phyloP scores from a whole-genome alignment of 2,329 filamentous ascomycete species.

The Berkeleyomyces basicola region DNA sequence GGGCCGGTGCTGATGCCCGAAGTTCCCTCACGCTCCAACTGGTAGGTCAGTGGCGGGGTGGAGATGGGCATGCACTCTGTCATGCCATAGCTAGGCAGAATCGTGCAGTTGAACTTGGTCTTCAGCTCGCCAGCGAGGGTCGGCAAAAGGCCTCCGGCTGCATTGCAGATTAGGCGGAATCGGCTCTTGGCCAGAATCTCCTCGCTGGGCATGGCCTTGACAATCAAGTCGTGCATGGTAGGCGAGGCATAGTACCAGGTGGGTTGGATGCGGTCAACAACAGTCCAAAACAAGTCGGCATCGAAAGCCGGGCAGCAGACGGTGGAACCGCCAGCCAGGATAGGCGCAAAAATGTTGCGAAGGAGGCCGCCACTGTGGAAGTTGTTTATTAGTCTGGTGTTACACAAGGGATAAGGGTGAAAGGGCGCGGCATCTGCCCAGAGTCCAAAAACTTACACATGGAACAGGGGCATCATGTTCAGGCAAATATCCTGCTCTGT shows the following conservation, averaged over 20 bases:
- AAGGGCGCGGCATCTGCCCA: not conserved
- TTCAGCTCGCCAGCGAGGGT: constrained; percentile 31
- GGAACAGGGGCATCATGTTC: constrained; percentile 44
- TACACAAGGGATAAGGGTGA: not conserved
- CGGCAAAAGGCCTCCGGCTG: constrained; percentile 35
- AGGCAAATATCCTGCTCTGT: constrained; percentile 31
- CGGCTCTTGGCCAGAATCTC: constrained; percentile 26
- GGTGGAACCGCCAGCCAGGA: constrained; percentile 36
- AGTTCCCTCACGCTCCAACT: constrained; percentile 34
- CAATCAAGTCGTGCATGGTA: constrained; percentile 38
- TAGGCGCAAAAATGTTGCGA: constrained; percentile 36
- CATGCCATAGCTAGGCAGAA: constrained; percentile 42
- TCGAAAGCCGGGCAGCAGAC: constrained; percentile 39
- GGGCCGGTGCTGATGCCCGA: constrained; percentile 36
- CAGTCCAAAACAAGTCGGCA: constrained; percentile 38
- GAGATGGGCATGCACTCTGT: constrained; percentile 44
- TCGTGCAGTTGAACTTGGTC: constrained; percentile 33
- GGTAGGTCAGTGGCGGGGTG: constrained; percentile 35
- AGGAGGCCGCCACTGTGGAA: constrained; percentile 32
- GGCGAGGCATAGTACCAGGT: constrained; percentile 44
- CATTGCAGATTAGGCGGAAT: constrained; percentile 38
- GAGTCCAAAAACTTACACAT: constrained; percentile 27
- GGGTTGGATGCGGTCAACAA: constrained; percentile 29
- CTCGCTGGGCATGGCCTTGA: constrained; percentile 26
- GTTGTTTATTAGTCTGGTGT: not conserved